Percentiles rank a stretch among this genome's conserved stretches.
phyloP scores from a whole-genome alignment of 306 rosid species.

The Senna siamea region DNA sequence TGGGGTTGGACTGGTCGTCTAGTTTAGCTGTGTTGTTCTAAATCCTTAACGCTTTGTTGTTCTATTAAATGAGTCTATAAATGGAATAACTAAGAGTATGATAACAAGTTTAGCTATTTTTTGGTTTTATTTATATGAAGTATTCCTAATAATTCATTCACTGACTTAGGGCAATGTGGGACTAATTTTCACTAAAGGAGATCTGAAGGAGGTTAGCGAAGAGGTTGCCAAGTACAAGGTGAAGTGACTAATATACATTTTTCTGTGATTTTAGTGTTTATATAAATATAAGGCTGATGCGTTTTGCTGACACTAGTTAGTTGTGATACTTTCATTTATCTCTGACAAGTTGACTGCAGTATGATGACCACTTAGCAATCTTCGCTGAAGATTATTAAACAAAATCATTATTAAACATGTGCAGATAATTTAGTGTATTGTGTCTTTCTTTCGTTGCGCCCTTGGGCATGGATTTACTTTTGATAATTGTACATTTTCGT shows the following conservation, averaged over 20 bases:
- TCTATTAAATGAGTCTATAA: too few species aligned
- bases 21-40: too few species aligned
- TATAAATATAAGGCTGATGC: neutral
- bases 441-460: neutral
- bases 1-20: too few species aligned
- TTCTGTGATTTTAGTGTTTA: neutral
- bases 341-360: neutral
- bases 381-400: too few species aligned
- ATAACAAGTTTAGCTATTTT: neutral
- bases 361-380: too few species aligned
- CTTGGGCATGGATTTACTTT: neutral
- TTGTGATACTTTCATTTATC: neutral
- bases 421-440: neutral
- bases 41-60: too few species aligned
- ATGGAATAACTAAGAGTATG: neutral
- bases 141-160: neutral
- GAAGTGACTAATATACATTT: neutral
- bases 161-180: conserved; percentile 80
- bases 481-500: neutral
- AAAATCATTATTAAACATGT: too few species aligned
- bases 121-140: neutral
- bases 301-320: neutral
- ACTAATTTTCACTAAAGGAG: conserved; percentile 88
- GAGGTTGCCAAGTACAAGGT: conserved; percentile 98
- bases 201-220: conserved; percentile 91